These are phyloP conservation scores for Dactylellina drechsleri DNA, from an alignment of 2,329 filamentous ascomycete species.

Conservation along the genomic window DNA sequence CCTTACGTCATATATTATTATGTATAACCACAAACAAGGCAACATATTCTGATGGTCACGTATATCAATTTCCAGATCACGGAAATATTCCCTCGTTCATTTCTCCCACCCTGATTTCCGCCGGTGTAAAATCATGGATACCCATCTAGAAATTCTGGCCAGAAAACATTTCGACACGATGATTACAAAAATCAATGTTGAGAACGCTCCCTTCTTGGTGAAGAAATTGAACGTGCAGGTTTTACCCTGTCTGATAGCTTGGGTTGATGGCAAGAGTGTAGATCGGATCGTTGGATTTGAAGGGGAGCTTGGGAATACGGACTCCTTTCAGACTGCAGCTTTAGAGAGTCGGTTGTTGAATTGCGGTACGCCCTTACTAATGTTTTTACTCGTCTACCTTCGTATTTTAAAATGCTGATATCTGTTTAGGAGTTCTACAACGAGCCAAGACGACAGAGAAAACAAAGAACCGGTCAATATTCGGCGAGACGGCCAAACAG, in stretches of 20 bases:
- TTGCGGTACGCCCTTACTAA: slow-evolving; percentile 60
- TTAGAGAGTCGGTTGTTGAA: slow-evolving; percentile 67
- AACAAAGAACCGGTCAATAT: slow-evolving; percentile 44
- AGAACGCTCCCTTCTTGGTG: slow-evolving; percentile 70
- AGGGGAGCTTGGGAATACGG: slow-evolving; percentile 67
- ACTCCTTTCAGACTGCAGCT: slow-evolving; percentile 68
- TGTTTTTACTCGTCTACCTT: background rate
- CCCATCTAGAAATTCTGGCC: slow-evolving; percentile 64
- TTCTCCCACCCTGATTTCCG: slow-evolving; percentile 63
- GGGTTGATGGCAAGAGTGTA: slow-evolving; percentile 67
- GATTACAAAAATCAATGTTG: slow-evolving; percentile 70
- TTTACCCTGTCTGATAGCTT: slow-evolving; percentile 69
- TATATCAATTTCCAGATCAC: slow-evolving; percentile 43
- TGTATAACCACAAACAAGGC: too few relatives aligned
- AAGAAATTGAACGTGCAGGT: slow-evolving; percentile 70
- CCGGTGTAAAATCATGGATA: slow-evolving; percentile 63
- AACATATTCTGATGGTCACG: background rate
- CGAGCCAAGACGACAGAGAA: slow-evolving; percentile 50
- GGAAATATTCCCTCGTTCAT: slow-evolving; percentile 62
- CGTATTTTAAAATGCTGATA: background rate
- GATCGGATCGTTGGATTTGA: slow-evolving; percentile 71
- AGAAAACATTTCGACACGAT: slow-evolving; percentile 70
- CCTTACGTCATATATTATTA: background rate
- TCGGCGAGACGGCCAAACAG: slow-evolving; percentile 42
- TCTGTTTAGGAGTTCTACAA: slow-evolving; percentile 48